phyloP scores from a whole-genome alignment of 345 rosid species.

The Eucalyptus erythrocorys region DNA sequence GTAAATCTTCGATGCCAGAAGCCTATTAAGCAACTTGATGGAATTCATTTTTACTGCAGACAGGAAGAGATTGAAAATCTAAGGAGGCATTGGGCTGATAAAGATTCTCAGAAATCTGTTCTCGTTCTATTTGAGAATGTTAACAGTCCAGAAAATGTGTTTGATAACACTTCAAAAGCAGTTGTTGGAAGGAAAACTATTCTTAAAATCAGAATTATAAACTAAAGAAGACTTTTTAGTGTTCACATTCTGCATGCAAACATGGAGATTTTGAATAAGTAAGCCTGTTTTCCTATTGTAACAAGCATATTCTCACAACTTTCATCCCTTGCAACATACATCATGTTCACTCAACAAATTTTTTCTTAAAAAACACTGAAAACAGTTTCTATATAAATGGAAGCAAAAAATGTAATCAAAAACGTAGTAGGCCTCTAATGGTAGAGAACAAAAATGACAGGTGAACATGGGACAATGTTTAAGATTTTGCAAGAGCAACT shows the following conservation, averaged over 20 bases:
- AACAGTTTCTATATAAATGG: neutral
- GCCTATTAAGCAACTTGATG: conserved; percentile 96
- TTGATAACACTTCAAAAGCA: neutral
- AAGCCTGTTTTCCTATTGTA: neutral
- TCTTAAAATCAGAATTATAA: neutral
- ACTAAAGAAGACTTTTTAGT: neutral
- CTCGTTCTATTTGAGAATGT: neutral
- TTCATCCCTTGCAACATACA: neutral
- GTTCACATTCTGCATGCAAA: neutral
- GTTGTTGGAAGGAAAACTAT: neutral
- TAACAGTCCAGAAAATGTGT: neutral
- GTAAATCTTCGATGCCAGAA: conserved; percentile 75
- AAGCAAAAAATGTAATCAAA: neutral
- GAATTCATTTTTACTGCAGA: conserved; percentile 71
- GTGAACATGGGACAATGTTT: neutral
- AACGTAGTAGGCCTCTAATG: neutral
- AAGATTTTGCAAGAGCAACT: neutral
- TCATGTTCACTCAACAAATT: neutral
- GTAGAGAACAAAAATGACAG: neutral
- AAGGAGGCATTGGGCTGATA: neutral
- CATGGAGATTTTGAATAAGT: neutral
- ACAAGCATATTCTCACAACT: neutral
- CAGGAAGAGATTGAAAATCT: neutral
- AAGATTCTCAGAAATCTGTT: neutral
- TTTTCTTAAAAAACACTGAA: neutral